These are phyloP conservation scores for Pseudogymnoascus sp. DNA, from an alignment of 2,329 filamentous ascomycete species.

Conservation along the genomic window DNA sequence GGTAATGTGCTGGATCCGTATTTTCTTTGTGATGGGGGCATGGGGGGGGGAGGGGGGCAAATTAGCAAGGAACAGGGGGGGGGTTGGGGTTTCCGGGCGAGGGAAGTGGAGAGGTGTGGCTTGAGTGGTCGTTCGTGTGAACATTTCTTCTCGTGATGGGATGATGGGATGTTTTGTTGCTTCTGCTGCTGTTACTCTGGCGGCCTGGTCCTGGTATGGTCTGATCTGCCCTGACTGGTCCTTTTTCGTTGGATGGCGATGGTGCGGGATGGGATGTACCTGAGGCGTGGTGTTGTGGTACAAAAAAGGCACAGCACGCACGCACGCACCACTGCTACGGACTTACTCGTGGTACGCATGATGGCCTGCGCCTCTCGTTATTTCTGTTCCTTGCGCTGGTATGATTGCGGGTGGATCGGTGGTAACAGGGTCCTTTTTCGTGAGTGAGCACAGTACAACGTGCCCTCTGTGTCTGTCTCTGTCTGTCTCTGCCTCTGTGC, in stretches of 20 bases:
- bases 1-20: slow-evolving; percentile 1
- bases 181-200: not conserved
- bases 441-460: not conserved
- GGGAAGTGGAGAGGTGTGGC: not conserved
- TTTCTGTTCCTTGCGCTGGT: not conserved
- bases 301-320: no score
- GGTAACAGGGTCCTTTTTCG: not conserved
- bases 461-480: not conserved
- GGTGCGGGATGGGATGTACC: not conserved
- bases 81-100: no score
- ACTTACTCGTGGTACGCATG: not conserved
- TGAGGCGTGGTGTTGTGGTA: not conserved
- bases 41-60: not conserved
- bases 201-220: no score
- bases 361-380: not conserved
- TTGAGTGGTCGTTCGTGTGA: no score
- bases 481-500: no score
- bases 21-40: no score
- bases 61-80: not conserved
- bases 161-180: not conserved
- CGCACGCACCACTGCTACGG: not conserved
- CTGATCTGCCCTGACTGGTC: not conserved
- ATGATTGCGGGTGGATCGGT: not conserved
- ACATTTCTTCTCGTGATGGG: not conserved
- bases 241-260: not conserved